These are phyloP conservation scores for Stachybotrys echinatus DNA, from an alignment of 2,329 filamentous ascomycete species.

Conservation along the genomic window DNA sequence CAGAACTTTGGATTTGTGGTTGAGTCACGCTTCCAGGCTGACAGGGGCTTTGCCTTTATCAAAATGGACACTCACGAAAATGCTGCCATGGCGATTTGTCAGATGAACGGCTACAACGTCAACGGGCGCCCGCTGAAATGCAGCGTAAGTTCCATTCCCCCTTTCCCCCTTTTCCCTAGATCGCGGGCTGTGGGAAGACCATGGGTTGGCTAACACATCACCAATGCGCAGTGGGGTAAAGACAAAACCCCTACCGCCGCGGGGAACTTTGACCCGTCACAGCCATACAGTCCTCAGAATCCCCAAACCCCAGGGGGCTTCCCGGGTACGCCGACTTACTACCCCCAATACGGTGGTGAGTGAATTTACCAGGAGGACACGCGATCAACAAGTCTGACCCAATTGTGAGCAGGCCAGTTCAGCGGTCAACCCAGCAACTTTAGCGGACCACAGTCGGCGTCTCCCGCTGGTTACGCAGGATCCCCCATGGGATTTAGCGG, in stretches of 20 bases:
- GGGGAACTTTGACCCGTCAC: conserved; percentile 71
- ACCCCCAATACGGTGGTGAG: conserved; percentile 87
- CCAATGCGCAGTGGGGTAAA: conserved; percentile 78
- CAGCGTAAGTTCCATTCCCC: conserved; percentile 79
- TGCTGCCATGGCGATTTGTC: conserved; percentile 96
- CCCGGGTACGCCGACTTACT: conserved; percentile 78
- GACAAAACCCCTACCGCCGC: conserved; percentile 80
- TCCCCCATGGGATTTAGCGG: conserved; percentile 68
- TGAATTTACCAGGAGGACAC: conserved; percentile 14
- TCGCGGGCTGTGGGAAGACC: too few relatives aligned
- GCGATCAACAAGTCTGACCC: conserved; percentile 2
- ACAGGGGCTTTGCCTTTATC: conserved; percentile 96
- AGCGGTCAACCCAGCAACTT: conserved; percentile 65
- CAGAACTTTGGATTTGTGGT: conserved; percentile 98
- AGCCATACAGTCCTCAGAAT: conserved; percentile 66
- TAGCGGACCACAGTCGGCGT: conserved; percentile 55
- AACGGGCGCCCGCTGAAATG: conserved; percentile 96
- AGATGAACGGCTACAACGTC: conserved; percentile 95
- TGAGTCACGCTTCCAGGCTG: conserved; percentile 95
- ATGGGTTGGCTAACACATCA: background rate
- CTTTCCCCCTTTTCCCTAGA: too few relatives aligned
- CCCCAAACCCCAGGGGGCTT: conserved; percentile 66
- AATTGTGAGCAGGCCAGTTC: conserved; percentile 37
- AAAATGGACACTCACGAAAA: conserved; percentile 99
- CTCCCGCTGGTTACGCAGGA: conserved; percentile 57